Conservation (phyloP, 768 basidiomycete species). For the Flagelloscypha sp. region DNA sequence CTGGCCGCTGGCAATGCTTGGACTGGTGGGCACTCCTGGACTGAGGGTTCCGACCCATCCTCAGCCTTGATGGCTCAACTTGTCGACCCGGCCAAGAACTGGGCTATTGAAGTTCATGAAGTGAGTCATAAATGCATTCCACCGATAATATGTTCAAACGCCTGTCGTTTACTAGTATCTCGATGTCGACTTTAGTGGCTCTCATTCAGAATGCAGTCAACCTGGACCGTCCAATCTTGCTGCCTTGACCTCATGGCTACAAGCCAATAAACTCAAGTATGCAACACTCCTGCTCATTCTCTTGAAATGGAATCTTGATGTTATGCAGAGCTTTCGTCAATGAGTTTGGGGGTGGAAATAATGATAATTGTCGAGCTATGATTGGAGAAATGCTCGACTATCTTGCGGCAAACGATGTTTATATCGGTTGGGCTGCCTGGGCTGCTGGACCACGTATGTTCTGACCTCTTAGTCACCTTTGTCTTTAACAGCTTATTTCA, state of each 20-base stretch:
- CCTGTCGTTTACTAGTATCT: constrained; percentile 4
- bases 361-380: constrained; percentile 31
- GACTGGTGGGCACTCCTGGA: constrained; percentile 39
- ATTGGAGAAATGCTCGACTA: constrained; percentile 31
- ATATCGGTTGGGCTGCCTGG: constrained; percentile 42
- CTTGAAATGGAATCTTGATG: too few species aligned
- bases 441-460: constrained; percentile 38
- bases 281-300: constrained; percentile 1
- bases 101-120: constrained; percentile 40
- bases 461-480: not conserved
- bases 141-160: not conserved
- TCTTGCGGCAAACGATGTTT: constrained; percentile 32
- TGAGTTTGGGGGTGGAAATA: constrained; percentile 39
- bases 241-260: constrained; percentile 31
- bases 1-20: constrained; percentile 40
- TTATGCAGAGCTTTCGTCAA: constrained; percentile 31
- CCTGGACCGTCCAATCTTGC: constrained; percentile 36
- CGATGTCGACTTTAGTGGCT: constrained; percentile 37
- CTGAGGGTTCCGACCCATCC: constrained; percentile 30
- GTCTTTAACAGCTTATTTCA: not conserved
- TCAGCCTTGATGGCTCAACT: constrained; percentile 35
- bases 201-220: constrained; percentile 33
- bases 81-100: constrained; percentile 31
- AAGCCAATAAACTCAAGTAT: constrained; percentile 34
- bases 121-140: constrained; percentile 6